Base-by-base conservation (phyloP, 202 grass and related monocot genomes). In the Brachypodium distachyon region DNA sequence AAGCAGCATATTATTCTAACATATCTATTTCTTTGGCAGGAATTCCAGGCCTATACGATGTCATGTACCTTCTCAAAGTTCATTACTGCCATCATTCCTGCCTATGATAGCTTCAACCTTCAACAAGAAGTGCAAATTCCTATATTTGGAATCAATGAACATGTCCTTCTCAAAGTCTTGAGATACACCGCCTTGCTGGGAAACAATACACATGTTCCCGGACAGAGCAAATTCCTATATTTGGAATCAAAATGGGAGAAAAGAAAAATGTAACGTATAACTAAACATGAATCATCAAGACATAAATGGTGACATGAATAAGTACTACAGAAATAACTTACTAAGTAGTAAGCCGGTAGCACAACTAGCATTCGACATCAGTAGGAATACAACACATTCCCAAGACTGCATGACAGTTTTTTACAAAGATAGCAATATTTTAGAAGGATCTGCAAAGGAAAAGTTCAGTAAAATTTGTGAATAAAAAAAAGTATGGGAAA, bases 31-130 rank as follows among this genome's bases (percentile, higher is more conserved):
- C 1, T 42, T 48, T 29, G 27, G 26, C 7, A 46, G 65, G 26
- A 14, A 3, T 10, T 16, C 5, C 55, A 79, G 68, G 74, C 57
- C 21, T 74, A 46, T 41, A 73, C 4, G 43, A 72, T 28, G 56
- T 82, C 40, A 73, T 37, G 76, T 83, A 97, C 94, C 93, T 97
- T 93, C 80, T 93, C 93, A 77, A 93, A 97, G 54, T 93, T 86
- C 87, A 91, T 82, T 56, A 89, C 89, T 51, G 88, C 87, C 85
- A 83, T 91, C 83, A 70, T 82, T 88, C 75, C 73, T 93, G 53
- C 85, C 88, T 79, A 89, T 87, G 50, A 93, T 85, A 61, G 90
- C 83, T 83, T 97, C 90, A 72, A 93, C 87, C 93, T 93, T 89
- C 44, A 89, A 60, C 69, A 85, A 78, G n/a, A 74, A 64, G 32